Conservation (phyloP, 805 yeast species). For the Candida easanensis region DNA sequence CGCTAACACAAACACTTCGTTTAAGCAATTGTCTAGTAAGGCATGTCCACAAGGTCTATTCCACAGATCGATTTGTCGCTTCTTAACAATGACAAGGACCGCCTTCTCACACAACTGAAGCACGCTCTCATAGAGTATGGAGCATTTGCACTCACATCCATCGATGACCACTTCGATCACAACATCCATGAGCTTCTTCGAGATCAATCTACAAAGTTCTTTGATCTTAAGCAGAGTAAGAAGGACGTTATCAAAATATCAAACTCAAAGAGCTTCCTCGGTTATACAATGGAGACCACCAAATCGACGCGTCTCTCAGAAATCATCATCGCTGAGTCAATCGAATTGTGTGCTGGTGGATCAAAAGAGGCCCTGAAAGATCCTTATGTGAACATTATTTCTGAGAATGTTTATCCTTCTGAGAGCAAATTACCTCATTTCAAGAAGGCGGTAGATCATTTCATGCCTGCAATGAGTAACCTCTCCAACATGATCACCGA, state of each 20-base stretch:
- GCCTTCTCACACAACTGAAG: slow-evolving; percentile 31
- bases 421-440: neutral
- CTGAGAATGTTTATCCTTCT: neutral
- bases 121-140: slow-evolving; percentile 50
- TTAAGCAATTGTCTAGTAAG: too few species aligned
- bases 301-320: slow-evolving; percentile 32
- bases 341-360: slow-evolving; percentile 49
- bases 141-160: slow-evolving; percentile 40
- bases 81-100: slow-evolving; percentile 6
- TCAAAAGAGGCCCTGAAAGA: slow-evolving; percentile 3
- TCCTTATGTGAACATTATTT: neutral
- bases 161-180: slow-evolving; percentile 40
- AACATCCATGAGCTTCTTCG: slow-evolving; percentile 27
- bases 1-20: too few species aligned
- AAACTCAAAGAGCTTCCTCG: slow-evolving; percentile 42
- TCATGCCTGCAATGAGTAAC: neutral
- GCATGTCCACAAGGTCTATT: slow-evolving; percentile 6
- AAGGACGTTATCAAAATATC: slow-evolving; percentile 38
- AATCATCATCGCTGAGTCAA: slow-evolving; percentile 33
- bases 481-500: neutral
- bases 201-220: slow-evolving; percentile 34
- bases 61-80: slow-evolving; percentile 20
- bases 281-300: slow-evolving; percentile 44
- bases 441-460: slow-evolving; percentile 1
- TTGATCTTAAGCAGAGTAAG: slow-evolving; percentile 32